These are phyloP conservation scores for Salix koriyanagi DNA, from an alignment of 345 rosid genomes.

Conservation along the genomic window DNA sequence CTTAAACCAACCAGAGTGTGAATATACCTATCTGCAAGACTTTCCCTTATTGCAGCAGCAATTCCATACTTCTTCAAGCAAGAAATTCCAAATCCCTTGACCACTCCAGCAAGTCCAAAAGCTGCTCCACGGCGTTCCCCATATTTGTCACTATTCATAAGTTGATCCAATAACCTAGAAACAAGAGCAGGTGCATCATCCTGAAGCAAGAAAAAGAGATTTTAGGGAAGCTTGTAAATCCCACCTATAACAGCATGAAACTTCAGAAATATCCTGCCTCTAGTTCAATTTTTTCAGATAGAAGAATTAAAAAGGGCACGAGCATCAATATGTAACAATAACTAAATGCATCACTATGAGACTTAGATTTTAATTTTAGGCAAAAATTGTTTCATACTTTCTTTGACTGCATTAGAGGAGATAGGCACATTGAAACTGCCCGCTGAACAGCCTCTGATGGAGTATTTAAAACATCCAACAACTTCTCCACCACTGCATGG, in stretches of 20 bases:
- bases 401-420: constrained; percentile 83
- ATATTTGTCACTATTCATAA: constrained; percentile 87
- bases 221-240: not conserved
- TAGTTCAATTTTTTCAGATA: not conserved
- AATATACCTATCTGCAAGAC: constrained; percentile 70
- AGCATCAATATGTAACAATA: not conserved
- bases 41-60: constrained; percentile 54
- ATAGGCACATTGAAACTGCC: constrained; percentile 82
- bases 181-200: constrained; percentile 71
- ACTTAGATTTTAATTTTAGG: not conserved
- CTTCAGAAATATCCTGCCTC: not conserved
- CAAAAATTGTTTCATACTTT: constrained; percentile 45
- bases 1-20: not conserved
- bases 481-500: constrained; percentile 81
- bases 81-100: constrained; percentile 86
- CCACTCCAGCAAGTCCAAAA: constrained; percentile 94
- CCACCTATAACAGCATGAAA: not conserved
- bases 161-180: constrained; percentile 70
- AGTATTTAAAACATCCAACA: constrained; percentile 91
- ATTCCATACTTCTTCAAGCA: constrained; percentile 80
- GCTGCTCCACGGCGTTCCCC: constrained; percentile 99
- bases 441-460: constrained; percentile 99
- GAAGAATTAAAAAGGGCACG: not conserved
- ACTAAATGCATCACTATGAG: constrained; percentile 1
- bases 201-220: constrained; percentile 33